phyloP scores from a whole-genome alignment of 2,329 filamentous ascomycete genomes.

The Penicillium sp. region DNA sequence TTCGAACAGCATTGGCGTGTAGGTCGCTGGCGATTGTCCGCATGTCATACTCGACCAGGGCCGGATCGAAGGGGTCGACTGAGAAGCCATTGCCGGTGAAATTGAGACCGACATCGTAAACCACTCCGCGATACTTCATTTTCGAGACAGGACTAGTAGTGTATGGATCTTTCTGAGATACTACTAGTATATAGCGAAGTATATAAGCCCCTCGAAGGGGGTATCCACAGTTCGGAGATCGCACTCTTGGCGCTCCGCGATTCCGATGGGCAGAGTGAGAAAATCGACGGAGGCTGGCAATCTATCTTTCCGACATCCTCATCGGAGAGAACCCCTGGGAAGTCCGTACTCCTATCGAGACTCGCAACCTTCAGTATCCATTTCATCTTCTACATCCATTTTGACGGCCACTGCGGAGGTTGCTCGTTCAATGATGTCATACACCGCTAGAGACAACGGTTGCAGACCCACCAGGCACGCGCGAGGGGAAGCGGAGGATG shows the following conservation, averaged over 20 bases:
- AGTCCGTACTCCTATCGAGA: too few species aligned
- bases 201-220: too few species aligned
- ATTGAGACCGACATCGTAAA: conserved; percentile 23
- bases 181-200: too few species aligned
- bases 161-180: too few species aligned
- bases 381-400: too few species aligned
- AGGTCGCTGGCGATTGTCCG: conserved; percentile 12
- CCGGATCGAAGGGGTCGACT: conserved; percentile 19
- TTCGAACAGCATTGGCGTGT: conserved; percentile 20
- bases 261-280: background rate
- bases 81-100: conserved; percentile 14
- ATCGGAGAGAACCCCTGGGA: background rate
- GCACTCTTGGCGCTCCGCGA: conserved; percentile 18
- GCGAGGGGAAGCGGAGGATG: too few species aligned
- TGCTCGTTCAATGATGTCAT: too few species aligned
- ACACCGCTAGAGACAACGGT: too few species aligned
- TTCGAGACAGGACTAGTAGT: too few species aligned
- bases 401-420: too few species aligned
- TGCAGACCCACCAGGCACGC: too few species aligned
- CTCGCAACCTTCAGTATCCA: too few species aligned
- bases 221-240: background rate
- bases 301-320: background rate
- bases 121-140: conserved; percentile 23
- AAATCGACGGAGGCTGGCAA: background rate
- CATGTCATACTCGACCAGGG: conserved; percentile 22